These are phyloP conservation scores for Coniochaeta sp. DNA, from an alignment of 2,329 filamentous ascomycete species.

Conservation along the genomic window DNA sequence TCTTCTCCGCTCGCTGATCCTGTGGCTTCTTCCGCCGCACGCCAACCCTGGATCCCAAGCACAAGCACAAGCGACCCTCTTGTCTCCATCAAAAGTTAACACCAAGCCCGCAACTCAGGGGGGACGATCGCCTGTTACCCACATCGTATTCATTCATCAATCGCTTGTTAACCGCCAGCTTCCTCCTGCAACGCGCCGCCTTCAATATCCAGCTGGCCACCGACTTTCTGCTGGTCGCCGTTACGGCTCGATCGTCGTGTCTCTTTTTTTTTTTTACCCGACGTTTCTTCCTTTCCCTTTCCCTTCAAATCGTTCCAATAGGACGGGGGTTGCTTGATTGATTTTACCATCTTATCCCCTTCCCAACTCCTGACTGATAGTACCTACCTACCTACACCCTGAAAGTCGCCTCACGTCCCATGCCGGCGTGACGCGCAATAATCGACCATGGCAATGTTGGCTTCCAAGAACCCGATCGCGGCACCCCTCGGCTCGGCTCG, in stretches of 20 bases:
- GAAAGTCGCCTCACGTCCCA: slow-evolving; percentile 1
- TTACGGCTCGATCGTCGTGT: neutral
- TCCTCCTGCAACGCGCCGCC: neutral
- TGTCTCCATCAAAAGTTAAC: neutral
- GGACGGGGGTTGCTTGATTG: neutral
- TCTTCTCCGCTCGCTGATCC: too few relatives aligned
- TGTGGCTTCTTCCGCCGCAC: neutral
- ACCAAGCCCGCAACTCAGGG: neutral
- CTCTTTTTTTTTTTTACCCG: too few relatives aligned
- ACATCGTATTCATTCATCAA: neutral
- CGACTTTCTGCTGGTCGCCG: neutral
- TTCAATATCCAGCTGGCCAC: neutral
- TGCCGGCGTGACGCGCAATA: slow-evolving; percentile 1
- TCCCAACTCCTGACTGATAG: neutral
- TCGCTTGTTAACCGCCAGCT: neutral
- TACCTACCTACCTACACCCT: too few relatives aligned
- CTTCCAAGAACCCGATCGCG: slow-evolving; percentile 66
- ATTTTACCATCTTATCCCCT: neutral
- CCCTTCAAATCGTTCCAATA: neutral
- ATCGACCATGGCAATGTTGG: slow-evolving; percentile 65
- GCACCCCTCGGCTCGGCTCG: slow-evolving; percentile 42
- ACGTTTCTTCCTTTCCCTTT: neutral
- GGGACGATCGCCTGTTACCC: neutral
- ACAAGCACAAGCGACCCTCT: too few relatives aligned
- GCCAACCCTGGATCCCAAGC: neutral